Evolutionary conservation across 2,329 filamentous ascomycete genomes (phyloP).

Genomic region (Rugonectria rugulosa): DNA sequence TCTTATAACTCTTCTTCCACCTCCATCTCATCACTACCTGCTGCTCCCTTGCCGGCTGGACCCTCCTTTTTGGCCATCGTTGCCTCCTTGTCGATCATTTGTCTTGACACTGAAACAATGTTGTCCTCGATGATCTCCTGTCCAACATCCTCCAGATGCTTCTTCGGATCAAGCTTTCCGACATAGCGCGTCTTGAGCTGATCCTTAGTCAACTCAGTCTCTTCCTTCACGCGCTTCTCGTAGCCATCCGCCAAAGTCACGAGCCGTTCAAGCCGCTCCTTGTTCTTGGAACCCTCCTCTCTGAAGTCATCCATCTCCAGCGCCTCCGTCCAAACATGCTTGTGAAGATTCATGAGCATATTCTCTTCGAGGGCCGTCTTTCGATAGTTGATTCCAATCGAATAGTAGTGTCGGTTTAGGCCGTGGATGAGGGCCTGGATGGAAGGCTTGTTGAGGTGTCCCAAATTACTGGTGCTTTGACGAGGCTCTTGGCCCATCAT

Average conservation of each 20-base stretch:
- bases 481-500: slow-evolving; percentile 98
- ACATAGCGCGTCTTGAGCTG: slow-evolving; percentile 99
- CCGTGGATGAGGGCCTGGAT: slow-evolving; percentile 99
- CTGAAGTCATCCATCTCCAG: slow-evolving; percentile 97
- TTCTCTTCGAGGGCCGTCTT: slow-evolving; percentile 98
- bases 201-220: slow-evolving; percentile 95
- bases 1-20: slow-evolving; percentile 65
- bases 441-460: slow-evolving; percentile 98
- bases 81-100: slow-evolving; percentile 99
- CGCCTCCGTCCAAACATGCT: slow-evolving; percentile 99
- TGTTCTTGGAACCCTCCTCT: slow-evolving; percentile 82
- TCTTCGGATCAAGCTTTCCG: slow-evolving; percentile 98
- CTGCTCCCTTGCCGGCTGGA: slow-evolving; percentile 54
- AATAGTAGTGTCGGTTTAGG: slow-evolving; percentile 98
- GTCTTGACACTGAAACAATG: slow-evolving; percentile 95
- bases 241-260: slow-evolving; percentile 93
- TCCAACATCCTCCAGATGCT: slow-evolving; percentile 96
- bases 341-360: slow-evolving; percentile 99
- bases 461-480: slow-evolving; percentile 96
- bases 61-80: slow-evolving; percentile 80
- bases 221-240: slow-evolving; percentile 98
- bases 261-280: slow-evolving; percentile 85
- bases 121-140: slow-evolving; percentile 99
- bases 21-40: slow-evolving; percentile 72
- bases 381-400: slow-evolving; percentile 96